A percentile compares a stretch with the other conserved stretches of the same genome.
These are phyloP conservation scores for Yamadazyma nakazawae DNA, from an alignment of 805 yeast species.

Conservation along the genomic window DNA sequence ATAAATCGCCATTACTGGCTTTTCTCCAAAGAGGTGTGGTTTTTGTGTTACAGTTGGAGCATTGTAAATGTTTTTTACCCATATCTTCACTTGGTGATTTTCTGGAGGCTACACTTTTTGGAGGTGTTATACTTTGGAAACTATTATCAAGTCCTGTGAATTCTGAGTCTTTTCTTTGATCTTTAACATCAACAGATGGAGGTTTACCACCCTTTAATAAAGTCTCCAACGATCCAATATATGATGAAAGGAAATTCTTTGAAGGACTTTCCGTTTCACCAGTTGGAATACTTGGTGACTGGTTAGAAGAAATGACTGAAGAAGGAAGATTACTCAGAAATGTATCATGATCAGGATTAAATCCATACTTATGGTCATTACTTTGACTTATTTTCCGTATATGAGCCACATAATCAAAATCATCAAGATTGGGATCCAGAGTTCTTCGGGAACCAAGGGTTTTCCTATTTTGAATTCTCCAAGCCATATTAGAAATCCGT, in stretches of 20 bases:
- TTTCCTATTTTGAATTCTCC: slow-evolving; percentile 43
- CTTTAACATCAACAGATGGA: background rate
- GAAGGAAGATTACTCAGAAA: background rate
- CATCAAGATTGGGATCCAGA: slow-evolving; percentile 33
- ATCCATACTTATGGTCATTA: slow-evolving; percentile 16
- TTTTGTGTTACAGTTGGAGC: slow-evolving; percentile 42
- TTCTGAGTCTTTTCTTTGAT: background rate
- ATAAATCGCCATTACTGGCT: slow-evolving; percentile 38
- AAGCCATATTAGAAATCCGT: slow-evolving; percentile 41
- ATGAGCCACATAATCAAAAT: slow-evolving; percentile 46
- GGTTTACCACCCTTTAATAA: slow-evolving; percentile 27
- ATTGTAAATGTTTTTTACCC: slow-evolving; percentile 26
- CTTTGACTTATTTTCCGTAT: slow-evolving; percentile 41
- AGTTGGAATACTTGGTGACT: slow-evolving; percentile 1
- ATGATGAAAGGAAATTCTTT: slow-evolving; percentile 31
- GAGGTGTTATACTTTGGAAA: slow-evolving; percentile 14
- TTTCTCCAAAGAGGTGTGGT: slow-evolving; percentile 47
- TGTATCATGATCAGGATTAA: background rate
- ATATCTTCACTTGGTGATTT: slow-evolving; percentile 10
- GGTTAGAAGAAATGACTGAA: background rate
- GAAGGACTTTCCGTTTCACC: background rate
- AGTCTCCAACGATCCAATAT: slow-evolving; percentile 38
- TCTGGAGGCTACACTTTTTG: slow-evolving; percentile 12
- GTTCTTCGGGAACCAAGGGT: slow-evolving; percentile 4
- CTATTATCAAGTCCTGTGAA: background rate